phyloP scores from a whole-genome alignment of 2,329 filamentous ascomycete species.

The Penicillium verrucosum region DNA sequence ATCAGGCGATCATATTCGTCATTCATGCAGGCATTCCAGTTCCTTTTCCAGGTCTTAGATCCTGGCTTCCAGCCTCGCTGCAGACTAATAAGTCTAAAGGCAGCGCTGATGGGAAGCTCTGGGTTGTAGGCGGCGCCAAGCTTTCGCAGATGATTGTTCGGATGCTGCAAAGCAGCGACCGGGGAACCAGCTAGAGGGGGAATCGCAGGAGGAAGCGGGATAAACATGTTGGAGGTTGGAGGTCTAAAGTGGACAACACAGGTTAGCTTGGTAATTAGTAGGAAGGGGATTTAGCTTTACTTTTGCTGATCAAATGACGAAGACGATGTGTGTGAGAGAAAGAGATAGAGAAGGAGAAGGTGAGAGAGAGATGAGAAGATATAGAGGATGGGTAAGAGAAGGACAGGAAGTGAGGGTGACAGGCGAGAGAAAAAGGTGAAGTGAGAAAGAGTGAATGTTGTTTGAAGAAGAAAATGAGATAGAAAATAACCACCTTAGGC shows the following conservation, averaged over 20 bases:
- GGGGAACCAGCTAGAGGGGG: not conserved
- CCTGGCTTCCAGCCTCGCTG: constrained; percentile 21
- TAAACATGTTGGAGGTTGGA: not conserved
- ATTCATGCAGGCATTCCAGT: constrained; percentile 23
- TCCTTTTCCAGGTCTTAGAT: constrained; percentile 19
- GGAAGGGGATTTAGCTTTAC: not conserved
- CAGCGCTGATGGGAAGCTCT: constrained; percentile 11
- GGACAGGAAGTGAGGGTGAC: no score
- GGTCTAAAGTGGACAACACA: not conserved
- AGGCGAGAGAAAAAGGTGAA: no score
- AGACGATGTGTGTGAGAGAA: no score
- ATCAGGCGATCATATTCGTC: constrained; percentile 21
- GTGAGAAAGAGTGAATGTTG: no score
- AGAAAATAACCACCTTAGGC: no score
- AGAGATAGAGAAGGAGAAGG: no score
- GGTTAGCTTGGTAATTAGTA: not conserved
- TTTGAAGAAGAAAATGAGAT: no score
- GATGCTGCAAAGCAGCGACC: not conserved
- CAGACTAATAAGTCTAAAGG: constrained; percentile 21
- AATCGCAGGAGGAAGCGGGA: not conserved
- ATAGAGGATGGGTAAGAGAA: no score
- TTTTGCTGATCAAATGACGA: not conserved
- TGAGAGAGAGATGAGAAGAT: no score
- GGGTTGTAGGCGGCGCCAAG: not conserved
- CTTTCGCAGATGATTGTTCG: not conserved